Evolutionary conservation across 352 stramenopile species (phyloP), one percentile per base, ranked within the genome.

Genomic region (Phytophthora podocarpi): DNA sequence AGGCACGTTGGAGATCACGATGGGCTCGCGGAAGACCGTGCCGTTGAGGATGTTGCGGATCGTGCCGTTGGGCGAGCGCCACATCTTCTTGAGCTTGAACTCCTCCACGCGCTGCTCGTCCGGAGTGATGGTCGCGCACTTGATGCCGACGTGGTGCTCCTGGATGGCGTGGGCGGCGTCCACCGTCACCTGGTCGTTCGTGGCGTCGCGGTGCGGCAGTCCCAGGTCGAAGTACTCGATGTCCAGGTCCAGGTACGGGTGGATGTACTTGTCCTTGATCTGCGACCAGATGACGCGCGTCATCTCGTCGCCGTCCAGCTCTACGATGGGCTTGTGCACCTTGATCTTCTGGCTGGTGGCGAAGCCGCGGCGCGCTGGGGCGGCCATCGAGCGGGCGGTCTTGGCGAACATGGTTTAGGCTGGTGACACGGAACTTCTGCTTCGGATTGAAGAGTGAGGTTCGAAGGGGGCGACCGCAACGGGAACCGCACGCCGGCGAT

Each of bases 101-200:
- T 93, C 85, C 53, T 85, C 67, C 23, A 94, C 72, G 43, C 85
- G 82, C 62, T 86, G 74, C 72, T 94, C 85, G 58, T 94, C 85
- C 1, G 85, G 85, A 24, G 85, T 94, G 70, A 94, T 94, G 54
- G 85, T 94, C 18, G 85, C 85, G 66, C 85, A 94, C 65, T 94
- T 94, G 63, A 92, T 91, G 43, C 82, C 85, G 3, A 89, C 80
- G 59, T 89, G 76, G 72, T 86, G 63, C 51, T 77, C 51, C 48
- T 82, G 51, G 64, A 94, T 94, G 39, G 85, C 82, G 64, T 84
- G 74, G 5, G 85, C 85, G 32, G 85, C 85, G 52, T 91, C 85
- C 16, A 92, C n/a, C 7, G 85, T 94, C 36, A 94, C 80, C 59
- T 89, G 68, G 54, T 94, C 85, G 64, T 91, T 72, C 1, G 85